Evolutionary conservation across 169 alveolate species (phyloP).

Genomic region (Cyclospora cayetanensis): DNA sequence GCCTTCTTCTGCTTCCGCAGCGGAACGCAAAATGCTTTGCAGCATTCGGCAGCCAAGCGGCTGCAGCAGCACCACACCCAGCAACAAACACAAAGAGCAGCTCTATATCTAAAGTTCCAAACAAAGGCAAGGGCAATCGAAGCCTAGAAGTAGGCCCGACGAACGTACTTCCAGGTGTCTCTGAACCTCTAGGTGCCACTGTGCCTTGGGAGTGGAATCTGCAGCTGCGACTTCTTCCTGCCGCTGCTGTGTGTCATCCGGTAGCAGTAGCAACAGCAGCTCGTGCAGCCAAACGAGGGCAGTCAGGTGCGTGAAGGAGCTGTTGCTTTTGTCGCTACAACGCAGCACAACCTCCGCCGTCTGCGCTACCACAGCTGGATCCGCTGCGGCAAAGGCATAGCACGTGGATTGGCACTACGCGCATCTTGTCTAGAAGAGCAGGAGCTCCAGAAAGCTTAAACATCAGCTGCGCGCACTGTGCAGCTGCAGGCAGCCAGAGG

Average conservation of each 20-base stretch:
- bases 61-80: constrained; percentile 25
- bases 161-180: neutral
- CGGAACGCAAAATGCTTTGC: constrained; percentile 62
- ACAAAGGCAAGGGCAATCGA: neutral
- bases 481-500: neutral
- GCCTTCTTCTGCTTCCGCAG: constrained; percentile 57
- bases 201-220: neutral
- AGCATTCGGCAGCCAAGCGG: constrained; percentile 30
- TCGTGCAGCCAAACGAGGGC: constrained; percentile 73
- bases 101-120: neutral
- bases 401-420: neutral
- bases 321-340: constrained; percentile 57
- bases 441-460: constrained; percentile 3
- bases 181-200: constrained; percentile 50
- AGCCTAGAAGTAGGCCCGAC: neutral
- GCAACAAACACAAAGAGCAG: neutral
- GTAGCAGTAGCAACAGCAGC: constrained; percentile 61
- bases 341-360: constrained; percentile 57
- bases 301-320: constrained; percentile 71
- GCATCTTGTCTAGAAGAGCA: neutral
- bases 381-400: constrained; percentile 55
- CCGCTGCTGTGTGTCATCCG: constrained; percentile 46
- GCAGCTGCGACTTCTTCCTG: constrained; percentile 10
- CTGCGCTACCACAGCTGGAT: constrained; percentile 33
- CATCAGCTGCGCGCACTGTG: neutral